Base-by-base conservation (phyloP, 2,329 filamentous ascomycete species). In the Colletotrichum liaoningense region DNA sequence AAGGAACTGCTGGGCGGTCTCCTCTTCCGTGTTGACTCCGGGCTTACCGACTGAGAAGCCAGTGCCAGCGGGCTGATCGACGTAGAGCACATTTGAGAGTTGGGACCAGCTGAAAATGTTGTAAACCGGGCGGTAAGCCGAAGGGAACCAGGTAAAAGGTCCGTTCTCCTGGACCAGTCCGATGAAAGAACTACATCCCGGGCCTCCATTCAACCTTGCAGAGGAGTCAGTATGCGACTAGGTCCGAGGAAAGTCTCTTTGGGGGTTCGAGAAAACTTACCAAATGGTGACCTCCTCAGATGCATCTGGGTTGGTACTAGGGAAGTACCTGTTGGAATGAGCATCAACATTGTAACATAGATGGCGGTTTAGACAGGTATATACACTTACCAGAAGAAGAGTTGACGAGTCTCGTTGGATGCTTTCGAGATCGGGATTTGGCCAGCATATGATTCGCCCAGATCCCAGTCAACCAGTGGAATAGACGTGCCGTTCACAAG, bases 151-250 rank as follows among this genome's bases (percentile, higher is more conserved):
- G 2, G 88, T 72, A 77, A 94, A 93, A 0, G 93, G 92, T 0
- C 94, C 93, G 77, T 95, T 95, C 77, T 95, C 94, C 65, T 94
- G 92, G 14, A 96, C 79, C 2, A 95, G 84, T 5, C 93, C 93
- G 76, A 91, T 88, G 14, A 94, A 85, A 1, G 91, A 93, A 38
- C 85, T 86, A 77, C 88, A 90, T 38, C 88, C 88, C 12, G 88
- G 88, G 84, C 88, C 38, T 24, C 42, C 69, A 52, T 73, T 69
- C n/a, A 73, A 52, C 64, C 66, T 72, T 49, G 2, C n/a, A 1
- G 3, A 1, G 1, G 1, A 7, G 1, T 60, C 14, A 8, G 12
- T 8, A 22, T 52, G 42, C 46, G 19, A 49, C 19, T n/a, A n/a
- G 19, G 42, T 35, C 19, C 19, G 9, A 6, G 2, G 26, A 4